Evolutionary conservation across 2,329 filamentous ascomycete species (phyloP), one percentile per base, ranked within the genome.

Genomic region (Aspergillus ochraceoroseus): DNA sequence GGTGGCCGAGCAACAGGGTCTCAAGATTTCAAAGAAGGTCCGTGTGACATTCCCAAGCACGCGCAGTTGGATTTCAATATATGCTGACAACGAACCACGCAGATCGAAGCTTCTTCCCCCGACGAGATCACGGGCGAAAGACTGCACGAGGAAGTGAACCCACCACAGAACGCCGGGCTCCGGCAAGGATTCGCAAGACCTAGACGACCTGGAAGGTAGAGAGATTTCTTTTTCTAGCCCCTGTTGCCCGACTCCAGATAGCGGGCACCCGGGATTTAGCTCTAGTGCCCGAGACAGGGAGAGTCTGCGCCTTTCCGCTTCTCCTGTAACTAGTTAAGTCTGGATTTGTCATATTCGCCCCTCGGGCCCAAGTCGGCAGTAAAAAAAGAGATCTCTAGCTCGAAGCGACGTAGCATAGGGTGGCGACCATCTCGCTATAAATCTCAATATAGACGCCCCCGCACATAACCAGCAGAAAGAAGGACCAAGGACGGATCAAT

Each of bases 181-280:
- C 73, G 71, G 48, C 69, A 70, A 47, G 76, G 72, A 9, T 83
- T 83, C 61, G 74, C 77, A 15, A 75, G 77, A 62, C 79, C 79
- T 8, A 81, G 79, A 68, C 72, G 78, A 54, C 79, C 79, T 1
- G 79, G 79, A 20, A 64, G 66, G 60, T 68, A 58, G 54, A 58
- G 44, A 27, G 31, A 34, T 36, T 43, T 44, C 19, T 30, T 31
- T 23, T 35, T 40, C 34, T 31, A 41, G 28, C 41, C n/a, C n/a
- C n/a, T n/a, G n/a, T n/a, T n/a, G n/a, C n/a, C n/a, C n/a, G n/a
- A n/a, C n/a, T n/a, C n/a, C n/a, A n/a, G n/a, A n/a, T n/a, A n/a
- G n/a, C n/a, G n/a, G n/a, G n/a, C n/a, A n/a, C n/a, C n/a, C n/a
- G n/a, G n/a, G n/a, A n/a, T n/a, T n/a, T n/a, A n/a, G n/a, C n/a